Evolutionary conservation across 2,329 filamentous ascomycete species (phyloP).

Genomic region (Gyromitra esculenta): DNA sequence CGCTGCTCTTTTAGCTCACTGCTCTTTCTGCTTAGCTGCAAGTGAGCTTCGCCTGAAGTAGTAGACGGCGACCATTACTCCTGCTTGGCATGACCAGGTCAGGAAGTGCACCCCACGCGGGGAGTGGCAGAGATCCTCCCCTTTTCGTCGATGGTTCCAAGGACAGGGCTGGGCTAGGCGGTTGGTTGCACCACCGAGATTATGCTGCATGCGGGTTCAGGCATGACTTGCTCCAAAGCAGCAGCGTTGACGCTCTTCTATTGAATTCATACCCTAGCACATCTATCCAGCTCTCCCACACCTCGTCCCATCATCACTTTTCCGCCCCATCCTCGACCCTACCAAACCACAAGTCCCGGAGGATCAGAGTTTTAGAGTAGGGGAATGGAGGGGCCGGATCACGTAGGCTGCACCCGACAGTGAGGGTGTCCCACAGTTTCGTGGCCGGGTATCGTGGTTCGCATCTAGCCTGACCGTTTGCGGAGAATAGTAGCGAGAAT

Average conservation of each 20-base stretch:
- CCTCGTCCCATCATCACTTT: slow-evolving; percentile 47
- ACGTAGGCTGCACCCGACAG: slow-evolving; percentile 51
- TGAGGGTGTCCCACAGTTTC: slow-evolving; percentile 51
- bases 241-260: slow-evolving; percentile 14
- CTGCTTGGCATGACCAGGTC: slow-evolving; percentile 47
- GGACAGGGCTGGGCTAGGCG: slow-evolving; percentile 18
- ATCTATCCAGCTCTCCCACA: slow-evolving; percentile 22
- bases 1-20: slow-evolving; percentile 38
- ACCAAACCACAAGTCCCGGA: slow-evolving; percentile 48
- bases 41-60: slow-evolving; percentile 43
- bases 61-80: slow-evolving; percentile 47
- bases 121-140: slow-evolving; percentile 47
- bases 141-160: slow-evolving; percentile 52
- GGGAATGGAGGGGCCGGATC: slow-evolving; percentile 46
- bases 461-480: slow-evolving; percentile 55
- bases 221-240: slow-evolving; percentile 47
- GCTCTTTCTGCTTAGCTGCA: slow-evolving; percentile 43
- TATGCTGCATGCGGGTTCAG: slow-evolving; percentile 36
- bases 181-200: slow-evolving; percentile 51
- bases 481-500: slow-evolving; percentile 53
- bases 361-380: slow-evolving; percentile 49
- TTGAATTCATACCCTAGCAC: slow-evolving; percentile 27
- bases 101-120: slow-evolving; percentile 49
- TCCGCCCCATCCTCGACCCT: slow-evolving; percentile 41
- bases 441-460: slow-evolving; percentile 52